A percentile compares a stretch with the other conserved stretches of the same genome.
These are phyloP conservation scores for Prunus dulcis DNA, from an alignment of 306 rosid species.

Conservation along the genomic window DNA sequence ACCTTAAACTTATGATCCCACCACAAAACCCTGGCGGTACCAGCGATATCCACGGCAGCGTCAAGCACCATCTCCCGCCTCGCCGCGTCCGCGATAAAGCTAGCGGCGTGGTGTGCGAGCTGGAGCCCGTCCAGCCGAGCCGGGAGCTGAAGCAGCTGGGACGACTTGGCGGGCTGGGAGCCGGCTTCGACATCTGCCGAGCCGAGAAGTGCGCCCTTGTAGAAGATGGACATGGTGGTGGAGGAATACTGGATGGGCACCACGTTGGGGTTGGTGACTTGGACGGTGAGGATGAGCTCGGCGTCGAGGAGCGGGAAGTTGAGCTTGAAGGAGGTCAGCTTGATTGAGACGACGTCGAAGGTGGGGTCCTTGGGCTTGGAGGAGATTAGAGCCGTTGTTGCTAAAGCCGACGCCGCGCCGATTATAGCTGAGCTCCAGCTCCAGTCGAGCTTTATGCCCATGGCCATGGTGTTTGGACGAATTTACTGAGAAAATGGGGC, in stretches of 20 bases:
- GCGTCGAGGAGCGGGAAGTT: conserved; percentile 64
- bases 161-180: conserved; percentile 61
- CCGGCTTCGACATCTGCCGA: conserved; percentile 74
- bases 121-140: conserved; percentile 61
- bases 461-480: neutral
- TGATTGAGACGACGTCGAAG: conserved; percentile 68
- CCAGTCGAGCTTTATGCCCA: conserved; percentile 50
- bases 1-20: conserved; percentile 73
- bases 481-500: no score
- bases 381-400: conserved; percentile 43
- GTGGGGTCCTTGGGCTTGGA: conserved; percentile 85
- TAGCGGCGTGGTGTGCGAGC: conserved; percentile 58
- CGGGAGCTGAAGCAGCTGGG: conserved; percentile 68
- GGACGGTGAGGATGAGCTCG: conserved; percentile 68
- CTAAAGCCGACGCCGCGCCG: conserved; percentile 77
- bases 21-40: conserved; percentile 69
- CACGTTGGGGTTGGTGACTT: conserved; percentile 85
- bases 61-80: conserved; percentile 73
- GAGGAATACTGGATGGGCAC: conserved; percentile 67
- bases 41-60: conserved; percentile 61
- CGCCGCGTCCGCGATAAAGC: conserved; percentile 54
- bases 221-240: conserved; percentile 81
- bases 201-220: conserved; percentile 75
- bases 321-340: conserved; percentile 64
- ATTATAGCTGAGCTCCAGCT: conserved; percentile 68